phyloP scores from a whole-genome alignment of 352 stramenopile species.

The Globisporangium orthogonon region DNA sequence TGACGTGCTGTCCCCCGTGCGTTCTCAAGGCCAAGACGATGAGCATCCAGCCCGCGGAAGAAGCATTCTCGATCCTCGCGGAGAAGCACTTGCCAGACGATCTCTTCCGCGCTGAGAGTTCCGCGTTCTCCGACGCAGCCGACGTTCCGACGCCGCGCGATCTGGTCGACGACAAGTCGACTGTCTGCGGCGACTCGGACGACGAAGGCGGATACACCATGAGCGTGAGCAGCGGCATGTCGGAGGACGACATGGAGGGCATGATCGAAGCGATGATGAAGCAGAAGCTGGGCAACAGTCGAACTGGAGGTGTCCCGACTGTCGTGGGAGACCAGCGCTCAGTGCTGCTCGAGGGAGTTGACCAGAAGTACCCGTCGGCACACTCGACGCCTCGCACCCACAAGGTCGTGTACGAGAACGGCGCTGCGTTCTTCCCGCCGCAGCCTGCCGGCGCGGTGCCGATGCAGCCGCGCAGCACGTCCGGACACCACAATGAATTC shows the following conservation, averaged over 20 bases:
- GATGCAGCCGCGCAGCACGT: neutral
- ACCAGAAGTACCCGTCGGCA: conserved; percentile 2
- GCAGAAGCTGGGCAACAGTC: conserved; percentile 6
- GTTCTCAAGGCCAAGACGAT: conserved; percentile 13
- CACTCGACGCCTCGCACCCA: neutral
- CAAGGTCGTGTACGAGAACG: neutral
- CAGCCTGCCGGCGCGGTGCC: neutral
- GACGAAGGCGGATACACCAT: conserved; percentile 10
- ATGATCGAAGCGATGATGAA: conserved; percentile 14
- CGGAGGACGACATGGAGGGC: conserved; percentile 13
- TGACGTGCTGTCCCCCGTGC: conserved; percentile 10
- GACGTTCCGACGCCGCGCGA: conserved; percentile 4
- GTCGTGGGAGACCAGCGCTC: neutral
- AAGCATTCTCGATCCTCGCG: conserved; percentile 10
- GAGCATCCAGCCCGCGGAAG: conserved; percentile 7
- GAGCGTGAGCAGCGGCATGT: conserved; percentile 15
- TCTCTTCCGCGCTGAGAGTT: conserved; percentile 8
- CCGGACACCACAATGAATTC: conserved; percentile 3
- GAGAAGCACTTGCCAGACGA: conserved; percentile 11
- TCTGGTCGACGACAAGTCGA: conserved; percentile 7
- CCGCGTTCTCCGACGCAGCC: conserved; percentile 1
- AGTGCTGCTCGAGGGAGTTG: conserved; percentile 4
- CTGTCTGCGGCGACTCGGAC: conserved; percentile 10
- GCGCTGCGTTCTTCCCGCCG: neutral
- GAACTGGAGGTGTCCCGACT: neutral